A percentile compares a stretch with the other conserved stretches of the same genome.
phyloP scores from a whole-genome alignment of 345 rosid genomes.

The Theobroma cacao region DNA sequence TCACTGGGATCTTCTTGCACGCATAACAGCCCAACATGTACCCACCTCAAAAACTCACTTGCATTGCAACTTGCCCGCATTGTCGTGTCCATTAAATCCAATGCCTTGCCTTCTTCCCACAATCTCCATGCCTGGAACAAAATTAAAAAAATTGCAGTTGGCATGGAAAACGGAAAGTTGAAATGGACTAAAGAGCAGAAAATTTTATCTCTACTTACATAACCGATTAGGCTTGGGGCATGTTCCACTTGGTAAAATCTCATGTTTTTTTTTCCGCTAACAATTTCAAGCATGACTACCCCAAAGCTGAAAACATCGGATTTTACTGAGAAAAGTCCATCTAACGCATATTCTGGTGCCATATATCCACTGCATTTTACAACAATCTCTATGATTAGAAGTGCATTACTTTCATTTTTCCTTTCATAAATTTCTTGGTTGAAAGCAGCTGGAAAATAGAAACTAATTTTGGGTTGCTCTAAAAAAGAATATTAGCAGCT shows the following conservation, averaged over 20 bases:
- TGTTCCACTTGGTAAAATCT: conserved; percentile 29
- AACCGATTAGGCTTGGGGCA: conserved; percentile 42
- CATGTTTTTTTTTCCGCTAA: conserved; percentile 51
- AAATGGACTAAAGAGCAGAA: not conserved
- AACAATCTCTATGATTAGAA: not conserved
- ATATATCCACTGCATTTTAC: conserved; percentile 54
- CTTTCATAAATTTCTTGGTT: not conserved
- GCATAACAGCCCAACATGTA: conserved; percentile 11
- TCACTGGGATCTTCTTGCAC: conserved; percentile 19
- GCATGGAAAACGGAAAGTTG: not conserved
- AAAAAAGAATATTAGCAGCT: not conserved
- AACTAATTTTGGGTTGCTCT: not conserved
- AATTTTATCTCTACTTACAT: conserved; percentile 33
- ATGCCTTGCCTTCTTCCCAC: conserved; percentile 9
- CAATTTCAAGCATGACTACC: conserved; percentile 49
- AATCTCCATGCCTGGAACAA: conserved; percentile 15
- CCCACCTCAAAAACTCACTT: conserved; percentile 1
- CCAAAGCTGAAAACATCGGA: conserved; percentile 69
- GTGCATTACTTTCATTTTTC: not conserved
- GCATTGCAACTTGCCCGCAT: not conserved
- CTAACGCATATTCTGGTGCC: conserved; percentile 71
- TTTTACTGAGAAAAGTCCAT: conserved; percentile 59
- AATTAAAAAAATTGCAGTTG: not conserved
- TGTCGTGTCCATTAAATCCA: conserved; percentile 1
- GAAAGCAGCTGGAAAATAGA: not conserved